Evolutionary conservation across 2,329 filamentous ascomycete genomes (phyloP).

Genomic region (Cladobotryum mycophilum): DNA sequence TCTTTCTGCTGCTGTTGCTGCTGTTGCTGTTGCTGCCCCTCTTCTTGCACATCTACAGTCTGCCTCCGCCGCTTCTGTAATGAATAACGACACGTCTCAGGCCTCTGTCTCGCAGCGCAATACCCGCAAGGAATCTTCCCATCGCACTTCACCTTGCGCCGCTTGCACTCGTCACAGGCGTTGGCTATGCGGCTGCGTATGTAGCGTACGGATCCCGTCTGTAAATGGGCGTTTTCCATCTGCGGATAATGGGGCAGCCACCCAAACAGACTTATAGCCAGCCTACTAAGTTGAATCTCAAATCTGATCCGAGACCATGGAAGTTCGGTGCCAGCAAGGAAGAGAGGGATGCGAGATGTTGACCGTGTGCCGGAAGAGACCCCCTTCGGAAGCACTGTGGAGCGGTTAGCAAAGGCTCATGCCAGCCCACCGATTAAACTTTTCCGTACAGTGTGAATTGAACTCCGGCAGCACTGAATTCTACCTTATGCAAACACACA

Average conservation of each 20-base stretch:
- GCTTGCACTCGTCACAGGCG: slow-evolving; percentile 50
- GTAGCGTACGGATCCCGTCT: slow-evolving; percentile 14
- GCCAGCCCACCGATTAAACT: background rate
- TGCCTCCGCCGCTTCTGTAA: slow-evolving; percentile 33
- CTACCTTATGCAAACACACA: background rate
- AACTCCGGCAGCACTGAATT: background rate
- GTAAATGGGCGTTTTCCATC: background rate
- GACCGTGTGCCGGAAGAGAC: no score
- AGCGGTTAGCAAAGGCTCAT: background rate
- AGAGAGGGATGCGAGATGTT: no score
- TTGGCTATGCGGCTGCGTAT: slow-evolving; percentile 43
- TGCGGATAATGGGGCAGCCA: background rate
- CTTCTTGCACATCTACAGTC: no score
- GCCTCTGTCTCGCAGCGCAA: slow-evolving; percentile 38
- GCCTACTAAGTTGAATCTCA: no score
- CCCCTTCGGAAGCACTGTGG: slow-evolving; percentile 10
- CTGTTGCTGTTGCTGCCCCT: background rate
- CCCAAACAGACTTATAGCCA: no score
- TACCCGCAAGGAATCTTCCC: slow-evolving; percentile 47
- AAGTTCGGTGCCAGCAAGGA: no score
- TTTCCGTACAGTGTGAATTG: background rate
- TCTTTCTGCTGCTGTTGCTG: background rate
- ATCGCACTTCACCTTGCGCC: slow-evolving; percentile 50
- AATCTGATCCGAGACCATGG: no score
- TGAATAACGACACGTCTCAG: slow-evolving; percentile 42